Percentiles rank a stretch among this genome's conserved stretches.
Evolutionary conservation across 768 basidiomycete species (phyloP).

Genomic region (Rhodotorula paludigena): DNA sequence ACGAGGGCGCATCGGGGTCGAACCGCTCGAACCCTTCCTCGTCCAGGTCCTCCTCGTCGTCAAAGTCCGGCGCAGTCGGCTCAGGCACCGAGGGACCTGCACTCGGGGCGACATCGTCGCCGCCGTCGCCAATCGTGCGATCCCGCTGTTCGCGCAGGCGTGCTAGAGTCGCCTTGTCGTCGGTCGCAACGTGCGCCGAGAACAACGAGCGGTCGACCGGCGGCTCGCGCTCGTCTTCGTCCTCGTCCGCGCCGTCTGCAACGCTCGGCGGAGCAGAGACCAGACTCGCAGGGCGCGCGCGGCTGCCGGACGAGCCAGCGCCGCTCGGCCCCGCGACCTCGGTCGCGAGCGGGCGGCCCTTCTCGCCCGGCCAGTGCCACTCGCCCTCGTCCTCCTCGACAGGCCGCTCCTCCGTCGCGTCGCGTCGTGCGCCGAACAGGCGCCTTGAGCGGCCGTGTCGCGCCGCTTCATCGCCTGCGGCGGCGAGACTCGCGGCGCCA

Average conservation of each 20-base stretch:
- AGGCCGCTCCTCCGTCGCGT: neutral
- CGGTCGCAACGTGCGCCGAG: slow-evolving; percentile 32
- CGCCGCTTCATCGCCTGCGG: neutral
- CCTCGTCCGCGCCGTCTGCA: neutral
- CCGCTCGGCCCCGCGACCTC: neutral
- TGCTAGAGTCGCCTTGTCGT: slow-evolving; percentile 33
- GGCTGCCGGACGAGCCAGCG: neutral
- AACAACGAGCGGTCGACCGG: slow-evolving; percentile 25
- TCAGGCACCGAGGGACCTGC: neutral
- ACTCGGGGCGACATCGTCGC: neutral
- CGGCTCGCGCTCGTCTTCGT: slow-evolving; percentile 1
- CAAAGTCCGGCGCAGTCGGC: slow-evolving; percentile 17
- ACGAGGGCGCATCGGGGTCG: neutral
- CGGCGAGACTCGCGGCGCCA: too few species aligned
- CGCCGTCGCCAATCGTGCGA: neutral
- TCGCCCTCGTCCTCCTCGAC: neutral
- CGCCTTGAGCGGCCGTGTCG: neutral
- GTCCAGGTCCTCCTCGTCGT: slow-evolving; percentile 19
- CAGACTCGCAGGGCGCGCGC: too few species aligned
- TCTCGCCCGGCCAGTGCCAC: slow-evolving; percentile 37
- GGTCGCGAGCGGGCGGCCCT: slow-evolving; percentile 1
- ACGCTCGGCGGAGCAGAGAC: neutral
- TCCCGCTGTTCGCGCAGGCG: slow-evolving; percentile 9
- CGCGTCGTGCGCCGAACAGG: neutral
- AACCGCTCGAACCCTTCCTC: slow-evolving; percentile 32